These are phyloP conservation scores for Haematococcus sp. DNA, from an alignment of 139 green algal species.

Conservation along the genomic window DNA sequence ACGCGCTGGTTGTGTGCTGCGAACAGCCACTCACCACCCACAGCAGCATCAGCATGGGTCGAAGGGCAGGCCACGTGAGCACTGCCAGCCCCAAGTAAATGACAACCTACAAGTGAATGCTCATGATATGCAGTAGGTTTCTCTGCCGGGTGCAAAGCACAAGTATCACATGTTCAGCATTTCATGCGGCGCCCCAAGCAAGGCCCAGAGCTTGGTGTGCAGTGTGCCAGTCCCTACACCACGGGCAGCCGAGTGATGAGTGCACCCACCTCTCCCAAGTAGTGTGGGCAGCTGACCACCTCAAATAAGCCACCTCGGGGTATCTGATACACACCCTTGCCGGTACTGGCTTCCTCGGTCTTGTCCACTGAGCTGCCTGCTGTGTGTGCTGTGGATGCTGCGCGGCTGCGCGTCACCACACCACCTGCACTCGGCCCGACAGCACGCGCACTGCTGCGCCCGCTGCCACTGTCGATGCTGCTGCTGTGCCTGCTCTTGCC, in stretches of 20 bases:
- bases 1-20: neutral
- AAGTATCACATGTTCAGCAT: too few species aligned
- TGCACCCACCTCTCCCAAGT: slow-evolving; percentile 63
- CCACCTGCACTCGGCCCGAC: too few species aligned
- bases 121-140: too few species aligned
- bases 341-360: neutral
- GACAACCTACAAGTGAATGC: slow-evolving; percentile 46
- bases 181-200: too few species aligned
- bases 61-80: neutral
- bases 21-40: slow-evolving; percentile 48
- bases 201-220: too few species aligned
- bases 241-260: too few species aligned
- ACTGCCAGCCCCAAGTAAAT: slow-evolving; percentile 69
- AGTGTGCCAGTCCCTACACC: too few species aligned
- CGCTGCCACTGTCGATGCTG: neutral
- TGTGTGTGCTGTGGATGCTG: neutral
- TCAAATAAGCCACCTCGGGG: slow-evolving; percentile 63
- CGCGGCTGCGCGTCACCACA: neutral
- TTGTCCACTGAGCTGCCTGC: neutral
- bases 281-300: slow-evolving; percentile 79
- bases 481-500: slow-evolving; percentile 11
- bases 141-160: too few species aligned
- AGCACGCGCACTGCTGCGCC: neutral
- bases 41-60: slow-evolving; percentile 33
- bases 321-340: slow-evolving; percentile 5